These are phyloP conservation scores for Aotearoamyces nothofagi DNA, from an alignment of 2,329 filamentous ascomycete species.

Conservation along the genomic window DNA sequence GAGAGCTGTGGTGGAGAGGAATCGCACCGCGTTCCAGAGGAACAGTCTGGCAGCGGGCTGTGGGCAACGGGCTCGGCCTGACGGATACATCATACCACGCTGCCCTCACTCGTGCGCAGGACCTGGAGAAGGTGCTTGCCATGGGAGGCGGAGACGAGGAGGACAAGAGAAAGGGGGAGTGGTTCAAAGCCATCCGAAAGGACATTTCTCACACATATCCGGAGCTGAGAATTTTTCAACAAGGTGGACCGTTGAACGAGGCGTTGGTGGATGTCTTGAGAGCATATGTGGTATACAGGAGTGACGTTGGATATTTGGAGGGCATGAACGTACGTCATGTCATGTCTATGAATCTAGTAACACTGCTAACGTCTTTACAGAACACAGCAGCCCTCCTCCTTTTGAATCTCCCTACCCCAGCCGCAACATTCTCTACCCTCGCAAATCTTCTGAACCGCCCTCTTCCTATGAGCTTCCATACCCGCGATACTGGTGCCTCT, in stretches of 20 bases:
- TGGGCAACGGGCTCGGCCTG: slow-evolving; percentile 20
- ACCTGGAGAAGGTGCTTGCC: slow-evolving; percentile 32
- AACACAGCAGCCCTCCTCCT: slow-evolving; percentile 60
- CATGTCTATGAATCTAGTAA: slow-evolving; percentile 6
- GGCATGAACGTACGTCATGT: slow-evolving; percentile 52
- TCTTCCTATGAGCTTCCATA: slow-evolving; percentile 60
- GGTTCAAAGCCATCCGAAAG: slow-evolving; percentile 46
- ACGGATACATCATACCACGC: slow-evolving; percentile 53
- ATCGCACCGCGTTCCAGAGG: slow-evolving; percentile 52
- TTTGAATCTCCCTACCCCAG: slow-evolving; percentile 50
- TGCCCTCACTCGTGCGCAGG: slow-evolving; percentile 51
- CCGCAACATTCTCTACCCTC: slow-evolving; percentile 53
- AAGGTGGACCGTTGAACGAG: slow-evolving; percentile 41
- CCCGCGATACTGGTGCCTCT: slow-evolving; percentile 53
- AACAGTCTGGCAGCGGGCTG: slow-evolving; percentile 18
- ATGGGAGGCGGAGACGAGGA: slow-evolving; percentile 23
- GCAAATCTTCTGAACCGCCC: slow-evolving; percentile 68
- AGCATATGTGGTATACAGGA: slow-evolving; percentile 70
- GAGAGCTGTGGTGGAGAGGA: slow-evolving; percentile 73
- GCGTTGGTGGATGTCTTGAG: slow-evolving; percentile 57
- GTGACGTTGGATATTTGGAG: slow-evolving; percentile 63
- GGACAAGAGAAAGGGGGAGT: slow-evolving; percentile 38
- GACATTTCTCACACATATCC: slow-evolving; percentile 55
- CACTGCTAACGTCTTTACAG: slow-evolving; percentile 22
- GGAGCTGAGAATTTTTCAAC: slow-evolving; percentile 54